Evolutionary conservation across 2,329 filamentous ascomycete genomes (phyloP).

Genomic region (Alternaria triticimaculans): DNA sequence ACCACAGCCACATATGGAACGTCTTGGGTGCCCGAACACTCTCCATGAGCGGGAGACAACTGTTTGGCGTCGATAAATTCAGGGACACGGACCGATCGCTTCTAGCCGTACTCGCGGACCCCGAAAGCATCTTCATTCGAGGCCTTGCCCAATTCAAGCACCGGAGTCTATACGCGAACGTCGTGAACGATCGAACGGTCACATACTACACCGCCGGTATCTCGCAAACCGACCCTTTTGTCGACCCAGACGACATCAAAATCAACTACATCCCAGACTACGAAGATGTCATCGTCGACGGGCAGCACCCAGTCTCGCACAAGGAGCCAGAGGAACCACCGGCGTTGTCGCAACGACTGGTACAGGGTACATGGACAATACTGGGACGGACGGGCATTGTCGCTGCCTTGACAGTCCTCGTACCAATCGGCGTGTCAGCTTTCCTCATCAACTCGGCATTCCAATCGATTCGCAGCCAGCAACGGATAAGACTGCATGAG

Average conservation of each 20-base stretch:
- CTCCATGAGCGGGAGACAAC: constrained; percentile 82
- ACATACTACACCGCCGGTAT: constrained; percentile 85
- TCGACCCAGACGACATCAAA: constrained; percentile 69
- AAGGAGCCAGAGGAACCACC: constrained; percentile 47
- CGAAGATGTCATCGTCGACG: constrained; percentile 77
- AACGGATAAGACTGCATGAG: constrained; percentile 79
- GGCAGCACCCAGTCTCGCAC: constrained; percentile 64
- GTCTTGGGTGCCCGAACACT: constrained; percentile 81
- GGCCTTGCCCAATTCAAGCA: constrained; percentile 78
- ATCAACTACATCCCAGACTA: constrained; percentile 78
- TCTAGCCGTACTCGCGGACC: constrained; percentile 80
- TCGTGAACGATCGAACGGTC: constrained; percentile 83
- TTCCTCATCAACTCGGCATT: constrained; percentile 79
- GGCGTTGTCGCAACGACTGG: constrained; percentile 46
- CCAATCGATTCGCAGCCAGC: constrained; percentile 76
- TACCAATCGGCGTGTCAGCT: constrained; percentile 73
- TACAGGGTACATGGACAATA: constrained; percentile 45
- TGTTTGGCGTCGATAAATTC: constrained; percentile 88
- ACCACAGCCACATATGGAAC: constrained; percentile 66
- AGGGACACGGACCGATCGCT: constrained; percentile 82
- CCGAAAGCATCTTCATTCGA: constrained; percentile 82
- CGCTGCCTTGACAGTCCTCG: constrained; percentile 69
- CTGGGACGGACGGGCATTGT: constrained; percentile 67
- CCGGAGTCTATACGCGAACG: constrained; percentile 82
- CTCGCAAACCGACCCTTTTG: constrained; percentile 77